Conservation (phyloP, 257 asterid species). For the Nicotiana benthamiana region DNA sequence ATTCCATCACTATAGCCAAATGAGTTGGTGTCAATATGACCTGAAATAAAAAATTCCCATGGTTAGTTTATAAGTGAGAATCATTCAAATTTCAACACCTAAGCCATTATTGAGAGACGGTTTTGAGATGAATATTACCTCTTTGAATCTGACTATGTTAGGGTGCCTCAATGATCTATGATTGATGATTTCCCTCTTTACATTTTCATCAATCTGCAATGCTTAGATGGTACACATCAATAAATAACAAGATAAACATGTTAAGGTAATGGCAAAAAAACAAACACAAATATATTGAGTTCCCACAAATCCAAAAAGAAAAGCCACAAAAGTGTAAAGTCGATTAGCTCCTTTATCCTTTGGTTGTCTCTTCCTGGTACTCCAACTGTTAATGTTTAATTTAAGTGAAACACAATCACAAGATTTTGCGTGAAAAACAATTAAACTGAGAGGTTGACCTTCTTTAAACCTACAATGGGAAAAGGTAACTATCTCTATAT, state of each 20-base stretch:
- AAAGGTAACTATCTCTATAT: neutral
- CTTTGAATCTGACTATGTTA: conserved; percentile 79
- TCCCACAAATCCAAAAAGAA: neutral
- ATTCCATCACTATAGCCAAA: conserved; percentile 98
- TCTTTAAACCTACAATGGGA: neutral
- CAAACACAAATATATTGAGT: neutral
- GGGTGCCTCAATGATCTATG: conserved; percentile 95
- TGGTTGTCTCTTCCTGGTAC: neutral
- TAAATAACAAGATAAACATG: neutral
- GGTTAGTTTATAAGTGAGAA: neutral
- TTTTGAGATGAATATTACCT: conserved; percentile 33
- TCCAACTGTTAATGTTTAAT: neutral
- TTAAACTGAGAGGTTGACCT: neutral
- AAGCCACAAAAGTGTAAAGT: neutral
- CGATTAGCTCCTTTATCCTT: neutral
- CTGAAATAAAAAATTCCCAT: conserved; percentile 18
- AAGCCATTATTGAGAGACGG: neutral
- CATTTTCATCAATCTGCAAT: conserved; percentile 84
- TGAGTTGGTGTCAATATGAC: conserved; percentile 90
- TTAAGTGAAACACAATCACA: neutral
- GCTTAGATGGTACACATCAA: neutral
- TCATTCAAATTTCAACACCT: conserved; percentile 4
- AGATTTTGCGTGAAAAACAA: neutral
- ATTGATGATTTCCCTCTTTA: conserved; percentile 84
- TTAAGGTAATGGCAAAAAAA: neutral